A percentile compares a stretch with the other conserved stretches of the same genome.
These are phyloP conservation scores for Nicotiana sylvestris DNA, from an alignment of 257 asterid species.

Conservation along the genomic window DNA sequence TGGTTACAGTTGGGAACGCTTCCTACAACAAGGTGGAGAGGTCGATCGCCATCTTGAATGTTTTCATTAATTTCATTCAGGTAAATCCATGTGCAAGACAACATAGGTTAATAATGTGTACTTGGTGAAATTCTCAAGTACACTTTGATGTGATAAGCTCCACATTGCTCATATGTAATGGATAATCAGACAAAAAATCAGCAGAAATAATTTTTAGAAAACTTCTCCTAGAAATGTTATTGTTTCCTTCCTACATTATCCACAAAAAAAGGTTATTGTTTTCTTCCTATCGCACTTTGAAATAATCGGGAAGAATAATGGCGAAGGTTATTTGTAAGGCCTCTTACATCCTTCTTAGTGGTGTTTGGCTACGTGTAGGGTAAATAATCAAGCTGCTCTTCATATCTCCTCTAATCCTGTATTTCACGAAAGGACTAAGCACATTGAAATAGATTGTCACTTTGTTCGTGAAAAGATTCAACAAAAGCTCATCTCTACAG, in stretches of 20 bases:
- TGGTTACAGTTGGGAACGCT: conserved; percentile 64
- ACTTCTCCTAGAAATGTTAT: background rate
- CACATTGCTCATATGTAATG: background rate
- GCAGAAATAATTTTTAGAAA: background rate
- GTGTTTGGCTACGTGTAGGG: background rate
- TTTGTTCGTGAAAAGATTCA: too few relatives aligned
- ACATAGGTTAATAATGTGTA: background rate
- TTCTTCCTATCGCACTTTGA: background rate
- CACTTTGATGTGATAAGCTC: background rate
- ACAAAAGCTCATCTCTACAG: too few relatives aligned
- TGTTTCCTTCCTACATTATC: background rate
- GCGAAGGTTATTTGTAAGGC: background rate
- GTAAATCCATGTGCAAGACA: conserved; percentile 25
- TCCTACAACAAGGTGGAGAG: conserved; percentile 76
- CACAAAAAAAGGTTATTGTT: background rate
- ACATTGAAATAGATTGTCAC: too few relatives aligned
- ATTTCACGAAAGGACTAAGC: too few relatives aligned
- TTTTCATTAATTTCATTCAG: conserved; percentile 81
- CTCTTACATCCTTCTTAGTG: background rate
- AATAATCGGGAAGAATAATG: background rate
- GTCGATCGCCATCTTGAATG: conserved; percentile 71
- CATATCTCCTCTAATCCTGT: too few relatives aligned
- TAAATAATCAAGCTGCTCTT: too few relatives aligned
- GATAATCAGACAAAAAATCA: background rate
- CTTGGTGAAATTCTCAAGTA: background rate